phyloP scores from a whole-genome alignment of 1,284 basidiomycete genomes.

The Irpex sp. region DNA sequence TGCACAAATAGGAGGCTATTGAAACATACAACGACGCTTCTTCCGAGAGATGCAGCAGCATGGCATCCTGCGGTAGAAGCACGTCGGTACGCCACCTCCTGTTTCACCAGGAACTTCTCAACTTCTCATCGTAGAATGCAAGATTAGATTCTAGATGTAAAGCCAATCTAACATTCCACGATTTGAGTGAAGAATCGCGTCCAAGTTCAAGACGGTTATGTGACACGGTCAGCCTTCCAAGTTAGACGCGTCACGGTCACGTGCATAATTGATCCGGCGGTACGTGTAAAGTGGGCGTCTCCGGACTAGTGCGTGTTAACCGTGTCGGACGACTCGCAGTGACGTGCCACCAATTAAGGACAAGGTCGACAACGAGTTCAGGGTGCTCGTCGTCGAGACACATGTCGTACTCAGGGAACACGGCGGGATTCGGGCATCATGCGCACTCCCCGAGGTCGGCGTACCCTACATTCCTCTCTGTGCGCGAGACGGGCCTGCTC shows the following conservation, averaged over 20 bases:
- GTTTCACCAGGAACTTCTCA: too few relatives aligned
- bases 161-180: too few relatives aligned
- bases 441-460: slow-evolving; percentile 35
- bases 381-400: slow-evolving; percentile 6
- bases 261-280: neutral
- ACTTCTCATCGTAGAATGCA: too few relatives aligned
- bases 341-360: too few relatives aligned
- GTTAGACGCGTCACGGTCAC: neutral
- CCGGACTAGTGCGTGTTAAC: neutral
- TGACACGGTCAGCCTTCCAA: neutral
- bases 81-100: too few relatives aligned
- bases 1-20: too few relatives aligned
- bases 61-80: too few relatives aligned
- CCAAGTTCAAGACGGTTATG: too few relatives aligned
- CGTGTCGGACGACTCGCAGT: neutral
- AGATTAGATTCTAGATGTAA: too few relatives aligned
- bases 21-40: too few relatives aligned
- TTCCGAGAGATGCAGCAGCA: too few relatives aligned
- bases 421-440: neutral
- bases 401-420: slow-evolving; percentile 16
- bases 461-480: slow-evolving; percentile 65
- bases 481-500: slow-evolving; percentile 51
- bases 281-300: neutral
- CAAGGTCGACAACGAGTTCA: neutral
- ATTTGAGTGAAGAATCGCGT: too few relatives aligned